Conservation (phyloP, 495 filamentous ascomycete genomes). For the Podospora fimiseda region DNA sequence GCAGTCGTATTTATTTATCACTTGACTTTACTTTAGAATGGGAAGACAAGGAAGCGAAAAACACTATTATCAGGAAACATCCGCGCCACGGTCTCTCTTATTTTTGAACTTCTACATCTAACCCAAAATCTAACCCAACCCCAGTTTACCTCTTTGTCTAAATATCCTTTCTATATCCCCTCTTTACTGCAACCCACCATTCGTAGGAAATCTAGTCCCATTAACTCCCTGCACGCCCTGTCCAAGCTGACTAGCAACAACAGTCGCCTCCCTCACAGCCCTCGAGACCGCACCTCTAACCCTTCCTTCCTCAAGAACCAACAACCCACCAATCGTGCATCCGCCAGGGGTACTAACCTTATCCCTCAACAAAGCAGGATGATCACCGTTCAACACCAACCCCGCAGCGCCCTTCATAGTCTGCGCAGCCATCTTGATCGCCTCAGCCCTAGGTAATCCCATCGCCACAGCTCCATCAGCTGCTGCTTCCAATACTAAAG, state of each 20-base stretch:
- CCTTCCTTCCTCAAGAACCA: conserved; percentile 70
- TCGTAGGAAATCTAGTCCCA: conserved; percentile 27
- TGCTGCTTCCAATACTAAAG: conserved; percentile 69
- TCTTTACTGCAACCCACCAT: conserved; percentile 9
- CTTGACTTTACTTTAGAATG: background rate
- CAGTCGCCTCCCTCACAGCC: conserved; percentile 71
- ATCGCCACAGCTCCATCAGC: conserved; percentile 76
- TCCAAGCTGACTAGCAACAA: conserved; percentile 67
- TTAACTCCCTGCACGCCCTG: conserved; percentile 45
- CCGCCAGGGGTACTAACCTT: conserved; percentile 76
- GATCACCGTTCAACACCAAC: conserved; percentile 64
- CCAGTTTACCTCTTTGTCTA: background rate
- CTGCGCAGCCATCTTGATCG: conserved; percentile 75
- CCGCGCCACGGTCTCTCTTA: background rate
- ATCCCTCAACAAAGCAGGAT: conserved; percentile 68
- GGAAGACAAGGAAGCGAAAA: background rate
- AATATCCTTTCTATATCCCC: background rate
- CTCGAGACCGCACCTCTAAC: conserved; percentile 63
- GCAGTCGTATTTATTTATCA: background rate
- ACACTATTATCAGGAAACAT: background rate
- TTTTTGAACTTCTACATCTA: background rate
- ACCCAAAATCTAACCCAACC: background rate
- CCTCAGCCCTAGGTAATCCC: conserved; percentile 71
- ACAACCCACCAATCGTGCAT: conserved; percentile 70
- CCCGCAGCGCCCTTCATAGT: conserved; percentile 66